phyloP scores from a whole-genome alignment of 352 stramenopile species.

The Globisporangium irregulare region DNA sequence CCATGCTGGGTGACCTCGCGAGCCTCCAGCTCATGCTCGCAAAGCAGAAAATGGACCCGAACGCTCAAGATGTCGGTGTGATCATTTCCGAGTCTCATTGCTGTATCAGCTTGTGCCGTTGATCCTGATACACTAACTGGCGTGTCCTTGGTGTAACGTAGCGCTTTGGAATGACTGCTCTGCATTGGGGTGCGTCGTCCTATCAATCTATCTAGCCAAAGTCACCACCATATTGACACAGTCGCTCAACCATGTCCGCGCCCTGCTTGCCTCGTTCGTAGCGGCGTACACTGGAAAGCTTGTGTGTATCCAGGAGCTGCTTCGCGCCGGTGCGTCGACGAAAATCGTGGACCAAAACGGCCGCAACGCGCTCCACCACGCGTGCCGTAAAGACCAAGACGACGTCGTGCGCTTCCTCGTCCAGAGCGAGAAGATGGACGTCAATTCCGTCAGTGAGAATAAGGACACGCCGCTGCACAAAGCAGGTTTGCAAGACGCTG shows the following conservation, averaged over 20 bases:
- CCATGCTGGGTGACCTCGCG: constrained; percentile 46
- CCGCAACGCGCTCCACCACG: constrained; percentile 73
- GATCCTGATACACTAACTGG: background rate
- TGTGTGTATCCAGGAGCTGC: constrained; percentile 47
- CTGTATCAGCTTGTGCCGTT: background rate
- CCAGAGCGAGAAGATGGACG: constrained; percentile 40
- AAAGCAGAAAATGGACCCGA: constrained; percentile 43
- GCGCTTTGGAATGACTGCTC: constrained; percentile 78
- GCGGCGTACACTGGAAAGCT: constrained; percentile 61
- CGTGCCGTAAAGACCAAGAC: constrained; percentile 72
- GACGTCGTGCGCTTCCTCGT: constrained; percentile 58
- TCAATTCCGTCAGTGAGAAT: constrained; percentile 61
- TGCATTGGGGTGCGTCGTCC: constrained; percentile 61
- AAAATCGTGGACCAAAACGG: constrained; percentile 44
- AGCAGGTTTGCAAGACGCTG: constrained; percentile 37
- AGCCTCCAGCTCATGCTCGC: constrained; percentile 49
- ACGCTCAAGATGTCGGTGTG: constrained; percentile 54
- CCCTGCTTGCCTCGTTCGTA: constrained; percentile 14
- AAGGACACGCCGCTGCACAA: constrained; percentile 79
- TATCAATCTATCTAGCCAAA: background rate
- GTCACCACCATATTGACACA: background rate
- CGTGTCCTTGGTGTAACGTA: constrained; percentile 15
- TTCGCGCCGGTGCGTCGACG: constrained; percentile 43
- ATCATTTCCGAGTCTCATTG: background rate
- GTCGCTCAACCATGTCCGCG: background rate